phyloP scores from a whole-genome alignment of 352 stramenopile genomes.

The Pythium aristosporum region DNA sequence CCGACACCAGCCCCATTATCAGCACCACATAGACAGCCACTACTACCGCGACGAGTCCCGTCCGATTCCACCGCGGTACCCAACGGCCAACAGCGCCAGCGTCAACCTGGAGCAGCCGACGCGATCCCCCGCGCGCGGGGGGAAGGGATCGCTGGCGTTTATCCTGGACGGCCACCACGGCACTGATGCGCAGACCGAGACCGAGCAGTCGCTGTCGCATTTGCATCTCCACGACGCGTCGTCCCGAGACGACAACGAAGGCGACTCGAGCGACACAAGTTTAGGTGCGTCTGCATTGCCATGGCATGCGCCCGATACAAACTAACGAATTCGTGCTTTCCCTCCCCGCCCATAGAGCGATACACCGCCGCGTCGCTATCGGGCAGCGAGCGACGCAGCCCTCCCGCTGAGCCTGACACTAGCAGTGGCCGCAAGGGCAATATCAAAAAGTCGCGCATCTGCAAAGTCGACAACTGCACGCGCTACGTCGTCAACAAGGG shows the following conservation, averaged over 20 bases:
- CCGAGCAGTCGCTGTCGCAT: conserved; percentile 11
- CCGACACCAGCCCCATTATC: conserved; percentile 11
- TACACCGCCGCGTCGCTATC: conserved; percentile 13
- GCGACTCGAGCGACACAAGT: conserved; percentile 34
- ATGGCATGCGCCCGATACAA: background rate
- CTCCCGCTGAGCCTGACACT: background rate
- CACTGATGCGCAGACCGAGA: conserved; percentile 7
- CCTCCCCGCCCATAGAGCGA: conserved; percentile 2
- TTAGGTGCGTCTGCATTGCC: conserved; percentile 16
- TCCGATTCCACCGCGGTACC: too few species aligned
- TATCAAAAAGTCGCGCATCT: conserved; percentile 39
- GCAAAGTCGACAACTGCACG: conserved; percentile 74
- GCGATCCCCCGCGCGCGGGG: conserved; percentile 13
- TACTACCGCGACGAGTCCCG: background rate
- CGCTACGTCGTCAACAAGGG: conserved; percentile 76
- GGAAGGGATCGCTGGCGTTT: conserved; percentile 34
- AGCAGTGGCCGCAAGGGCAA: conserved; percentile 16
- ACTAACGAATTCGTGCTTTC: too few species aligned
- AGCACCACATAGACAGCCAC: conserved; percentile 13
- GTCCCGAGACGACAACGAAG: conserved; percentile 18
- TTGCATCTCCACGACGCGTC: conserved; percentile 20
- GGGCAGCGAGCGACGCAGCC: conserved; percentile 14
- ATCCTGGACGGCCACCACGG: conserved; percentile 26
- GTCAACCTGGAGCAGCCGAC: conserved; percentile 4
- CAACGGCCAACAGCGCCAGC: background rate